Evolutionary conservation across 2,329 filamentous ascomycete species (phyloP), one percentile per base, ranked within the genome.

Genomic region (Pyrenophora seminiperda): DNA sequence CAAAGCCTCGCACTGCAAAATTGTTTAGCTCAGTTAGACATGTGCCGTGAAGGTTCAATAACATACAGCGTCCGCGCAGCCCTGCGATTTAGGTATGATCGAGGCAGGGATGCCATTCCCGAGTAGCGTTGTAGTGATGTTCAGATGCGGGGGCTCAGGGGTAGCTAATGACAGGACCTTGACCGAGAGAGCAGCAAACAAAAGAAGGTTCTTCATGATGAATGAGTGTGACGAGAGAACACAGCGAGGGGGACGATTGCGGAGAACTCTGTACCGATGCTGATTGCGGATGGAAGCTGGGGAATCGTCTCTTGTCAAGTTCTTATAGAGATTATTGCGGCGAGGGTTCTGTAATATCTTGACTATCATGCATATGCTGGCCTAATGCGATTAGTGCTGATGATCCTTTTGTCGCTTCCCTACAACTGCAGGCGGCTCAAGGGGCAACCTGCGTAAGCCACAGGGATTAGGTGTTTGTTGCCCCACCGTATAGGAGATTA

Each of bases 11-110:
- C 65, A 69, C 66, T 67, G 11, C 15, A 19, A 18, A 7, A 17
- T 17, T 7, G 15, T 7, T 34, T 18, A 34, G 32, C 7, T 18
- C 15, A 10, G 5, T 18, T 7, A 5, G 17, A 29, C 3, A 11
- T 19, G 18, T 13, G 7, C 9, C 1, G 7, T 7, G 19, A 19
- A 18, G 17, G 9, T 7, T 15, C 29, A 24, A 18, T 9, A 1
- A 55, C 62, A 47, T 50, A 66, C 65, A 17, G 65, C 62, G 41
- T 32, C 31, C 9, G 56, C 50, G 20, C 63, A 68, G 3, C 39
- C 47, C 31, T 29, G 11, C 3, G 14, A 7, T 11, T 17, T 19
- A 7, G 32, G 32, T 17, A 34, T 27, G 10, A 24, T 13, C 13
- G 15, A 19, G 3, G 58, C 45, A 30, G 63, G 39, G 13, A 59